Base-by-base conservation (phyloP, 179 eudicot genomes). In the Silene coronaria region DNA sequence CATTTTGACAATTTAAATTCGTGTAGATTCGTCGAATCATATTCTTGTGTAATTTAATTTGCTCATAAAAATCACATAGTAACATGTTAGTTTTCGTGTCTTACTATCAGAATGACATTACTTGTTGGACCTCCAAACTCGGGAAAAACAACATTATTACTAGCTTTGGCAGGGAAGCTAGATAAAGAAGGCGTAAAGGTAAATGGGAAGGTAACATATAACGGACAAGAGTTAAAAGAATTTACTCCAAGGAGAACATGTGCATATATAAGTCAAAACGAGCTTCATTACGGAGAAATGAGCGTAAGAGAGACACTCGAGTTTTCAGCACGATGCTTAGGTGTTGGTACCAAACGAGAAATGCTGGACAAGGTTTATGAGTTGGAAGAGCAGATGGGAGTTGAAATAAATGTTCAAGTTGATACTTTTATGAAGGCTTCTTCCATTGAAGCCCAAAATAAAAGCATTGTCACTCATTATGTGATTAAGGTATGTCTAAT, bases 111-210 rank as follows among this genome's bases (percentile, higher is more conserved):
- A 87, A 83, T 91, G 92, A 91, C 96, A 24, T 87, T 92, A 45
- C 96, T 92, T 78, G 81, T 92, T 17, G 97, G 97, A 59, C 97
- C 96, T 77, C 97, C 97, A 10, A 86, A 88, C 22, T 74, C 97
- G 34, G 97, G 97, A 27, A 92, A 92, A 74, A 88, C 96, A 24
- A 92, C 91, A 62, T 77, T 92, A 61, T 72, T 92, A n/a, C 75
- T 80, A 71, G 94, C 96, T 34, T 86, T 92, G 36, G 88, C 96
- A 0, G 97, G 93, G 70, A 86, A 82, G 70, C 87, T 88, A 53
- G 90, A 89, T 11, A 72, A 80, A 71, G 89, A 86, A 61, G 77
- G 85, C 68, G 77, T 92, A 16, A 89, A 81, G 88, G 86, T 75
- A 24, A 66, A 36, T 3, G 97, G 97, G 53, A 91, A 79, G 57